Evolutionary conservation across 306 rosid genomes (phyloP), one percentile per base, ranked within the genome.

Genomic region (Quercus berberidifolia): DNA sequence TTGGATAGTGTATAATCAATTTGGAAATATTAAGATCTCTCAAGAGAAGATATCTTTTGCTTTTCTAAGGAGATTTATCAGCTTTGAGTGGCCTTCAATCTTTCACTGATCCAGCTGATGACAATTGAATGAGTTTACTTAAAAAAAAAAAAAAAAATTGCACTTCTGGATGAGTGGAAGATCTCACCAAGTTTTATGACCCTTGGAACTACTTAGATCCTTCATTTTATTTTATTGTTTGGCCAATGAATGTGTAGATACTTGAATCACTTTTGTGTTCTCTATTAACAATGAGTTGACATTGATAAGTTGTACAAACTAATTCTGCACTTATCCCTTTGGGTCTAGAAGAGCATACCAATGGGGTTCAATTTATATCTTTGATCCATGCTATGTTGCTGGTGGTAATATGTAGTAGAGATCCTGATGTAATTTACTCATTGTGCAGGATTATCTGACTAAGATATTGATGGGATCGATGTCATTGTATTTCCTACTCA

Each of bases 401-500:
- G 49, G 49, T 67, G 33, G 26, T 41, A 73, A 46, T 82, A 60
- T 59, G 57, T 69, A 15, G 15, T n/a, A 52, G 23, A 43, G 25
- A 7, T 74, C 75, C 11, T 76, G 79, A 64, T 41, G 68, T 46
- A 83, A 75, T 71, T 67, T 49, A 17, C 73, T 75, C 14, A 35
- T 35, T 83, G 51, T 87, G 88, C 98, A 93, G 97, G 91, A 72
- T 79, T 76, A 51, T 33, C 84, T 43, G 80, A 78, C 85, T 73
- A 78, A 85, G 83, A 51, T 85, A 77, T 71, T 56, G 87, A 65
- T 83, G 72, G 86, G 83, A 31, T 79, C 78, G 58, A 52, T 87
- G 82, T 76, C 90, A 73, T 82, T 86, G 70, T 89, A 69, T 88
- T 84, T 87, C 80, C 76, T 90, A 70, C 80, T 89, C 52, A 87